Conservation (phyloP, 176 grass and related monocot species). For the Typha latifolia region DNA sequence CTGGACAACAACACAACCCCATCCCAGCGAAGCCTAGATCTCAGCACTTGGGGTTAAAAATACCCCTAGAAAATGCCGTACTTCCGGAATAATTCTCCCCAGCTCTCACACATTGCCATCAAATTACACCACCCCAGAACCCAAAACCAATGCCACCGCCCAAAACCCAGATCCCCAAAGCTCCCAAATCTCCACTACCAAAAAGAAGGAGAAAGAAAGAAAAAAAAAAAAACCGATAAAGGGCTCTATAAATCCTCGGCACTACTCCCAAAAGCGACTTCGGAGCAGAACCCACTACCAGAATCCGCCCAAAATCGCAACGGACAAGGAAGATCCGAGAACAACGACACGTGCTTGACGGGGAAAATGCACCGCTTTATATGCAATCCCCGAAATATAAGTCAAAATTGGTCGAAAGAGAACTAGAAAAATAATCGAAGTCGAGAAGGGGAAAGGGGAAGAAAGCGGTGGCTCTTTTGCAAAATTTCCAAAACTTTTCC, state of each 20-base stretch:
- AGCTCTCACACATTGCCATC: background rate
- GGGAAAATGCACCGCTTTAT: no score
- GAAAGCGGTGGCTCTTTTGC: no score
- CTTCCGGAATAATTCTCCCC: background rate
- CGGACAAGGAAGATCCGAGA: background rate
- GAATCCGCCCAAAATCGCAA: background rate
- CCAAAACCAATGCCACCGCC: slow-evolving; percentile 1
- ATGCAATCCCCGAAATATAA: no score
- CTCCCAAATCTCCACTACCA: no score
- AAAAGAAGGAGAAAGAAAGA: background rate
- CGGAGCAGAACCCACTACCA: background rate
- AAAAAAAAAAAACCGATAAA: background rate
- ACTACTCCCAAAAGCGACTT: background rate
- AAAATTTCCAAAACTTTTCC: no score
- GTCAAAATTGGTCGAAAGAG: no score
- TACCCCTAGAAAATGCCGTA: background rate
- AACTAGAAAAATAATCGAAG: no score
- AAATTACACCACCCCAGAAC: background rate
- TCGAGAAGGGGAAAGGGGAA: no score
- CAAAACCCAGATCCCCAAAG: background rate
- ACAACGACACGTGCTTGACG: background rate
- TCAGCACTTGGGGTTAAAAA: background rate
- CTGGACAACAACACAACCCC: background rate
- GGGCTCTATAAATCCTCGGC: background rate
- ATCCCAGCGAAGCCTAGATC: background rate